Evolutionary conservation across 2,329 filamentous ascomycete species (phyloP), one percentile per base, ranked within the genome.

Genomic region (Rhinocladiella mackenziei): DNA sequence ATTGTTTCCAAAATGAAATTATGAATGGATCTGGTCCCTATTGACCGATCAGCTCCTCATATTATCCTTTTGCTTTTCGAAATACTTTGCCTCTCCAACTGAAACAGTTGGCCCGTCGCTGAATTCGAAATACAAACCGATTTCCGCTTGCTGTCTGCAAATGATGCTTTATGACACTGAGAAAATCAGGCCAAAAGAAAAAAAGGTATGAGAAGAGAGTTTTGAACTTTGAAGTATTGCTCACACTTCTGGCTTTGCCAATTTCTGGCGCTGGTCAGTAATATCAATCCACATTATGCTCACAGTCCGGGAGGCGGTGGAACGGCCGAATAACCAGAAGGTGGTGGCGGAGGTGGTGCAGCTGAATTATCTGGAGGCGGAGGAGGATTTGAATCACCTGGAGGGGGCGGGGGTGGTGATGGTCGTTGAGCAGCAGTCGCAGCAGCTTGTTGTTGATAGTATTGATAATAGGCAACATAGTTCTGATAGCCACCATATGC

Each of bases 401-500:
- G 72, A 42, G 78, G 78, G 8, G 81, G 78, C 15, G 52, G 50
- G 15, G 50, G 59, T 17, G 63, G 56, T 15, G 63, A 61, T 42
- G 66, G 65, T 42, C 72, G 69, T 40, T 74, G 68, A 48, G 73
- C 66, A 34, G 66, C 61, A 48, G 73, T 66, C 32, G 66, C 61
- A 39, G 66, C 70, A 34, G 72, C 71, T 56, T 78, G 76, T 10
- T 84, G 84, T 58, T 86, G 81, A 60, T 86, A 81, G 57, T 88
- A 88, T 56, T 85, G 82, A 53, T 73, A 75, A 58, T 75, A 75
- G 20, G 72, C 70, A 34, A 75, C 62, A 50, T 76, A 86, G 69
- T 84, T 85, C 56, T 83, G 78, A 65, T 92, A 96, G 42, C 91
- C 91, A 51, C 91, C 91, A 57, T 92, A 96, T 6, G 86, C 81